Base-by-base conservation (phyloP, 306 rosid species). In the Abrus precatorius region DNA sequence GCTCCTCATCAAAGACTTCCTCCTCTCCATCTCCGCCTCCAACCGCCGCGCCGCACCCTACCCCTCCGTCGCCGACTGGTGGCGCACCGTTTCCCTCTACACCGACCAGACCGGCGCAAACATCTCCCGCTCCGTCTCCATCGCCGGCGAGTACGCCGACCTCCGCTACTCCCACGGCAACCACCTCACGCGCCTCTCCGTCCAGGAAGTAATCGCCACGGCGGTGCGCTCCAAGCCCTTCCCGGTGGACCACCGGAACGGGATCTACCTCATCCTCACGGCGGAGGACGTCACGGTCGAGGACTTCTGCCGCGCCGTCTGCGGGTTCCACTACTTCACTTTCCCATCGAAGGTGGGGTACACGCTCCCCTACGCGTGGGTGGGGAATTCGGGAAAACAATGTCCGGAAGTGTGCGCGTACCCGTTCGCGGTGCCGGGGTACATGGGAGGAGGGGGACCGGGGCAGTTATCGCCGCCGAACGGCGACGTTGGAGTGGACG, bases 391-490 rank as follows among this genome's bases (percentile, higher is more conserved):
- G 4, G 97, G 90, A 12, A 86, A 89, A 83, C 98, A 95, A 45
- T 95, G 98, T 73, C 92, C 97, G 1, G 98, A 95, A 32, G 95
- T 95, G 2, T 95, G 97, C 67, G 97, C 98, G 1, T 95, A 95
- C 76, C 98, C 98, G 0, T 95, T 95, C 40, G 97, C 98, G 0
- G 55, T 95, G 0, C 97, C 98, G 0, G 97, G 80, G 0, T 95
- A 95, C 85, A 92, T 95, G 97, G 87, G 74, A 4, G 88, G 97
- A 0, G 93, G 98, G 0, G 97, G 97, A 0, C 89, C 97, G 0
- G 95, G 89, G 5, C 87, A 84, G 0, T 59, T 94, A 1, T 34
- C 84, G 1, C 93, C 98, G 5, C 89, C 89, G 11, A 86, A 86
- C 53, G 61, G 76, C 1, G 78, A 86, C 53, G 62, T 82, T 0